Conservation (phyloP, 352 stramenopile genomes). For the Globisporangium acanthophoron region DNA sequence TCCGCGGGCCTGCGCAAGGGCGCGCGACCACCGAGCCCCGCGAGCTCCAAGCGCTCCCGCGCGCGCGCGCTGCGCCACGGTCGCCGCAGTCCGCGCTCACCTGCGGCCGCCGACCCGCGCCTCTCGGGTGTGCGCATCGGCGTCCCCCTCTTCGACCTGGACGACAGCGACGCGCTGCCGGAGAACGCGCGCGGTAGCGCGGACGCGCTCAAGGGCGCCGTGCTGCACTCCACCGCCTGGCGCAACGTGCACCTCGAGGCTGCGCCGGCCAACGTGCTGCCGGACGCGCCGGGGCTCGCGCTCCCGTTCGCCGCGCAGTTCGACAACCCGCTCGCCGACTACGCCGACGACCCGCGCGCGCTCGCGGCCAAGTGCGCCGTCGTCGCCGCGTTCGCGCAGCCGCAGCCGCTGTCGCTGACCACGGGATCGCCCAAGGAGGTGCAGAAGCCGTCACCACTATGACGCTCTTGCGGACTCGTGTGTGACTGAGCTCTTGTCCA, state of each 20-base stretch:
- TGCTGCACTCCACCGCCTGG: slow-evolving; percentile 64
- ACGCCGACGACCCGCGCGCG: slow-evolving; percentile 16
- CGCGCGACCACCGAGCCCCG: slow-evolving; percentile 22
- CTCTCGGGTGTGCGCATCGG: slow-evolving; percentile 14
- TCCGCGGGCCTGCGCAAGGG: slow-evolving; percentile 33
- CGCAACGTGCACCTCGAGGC: slow-evolving; percentile 31
- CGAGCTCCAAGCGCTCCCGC: slow-evolving; percentile 37
- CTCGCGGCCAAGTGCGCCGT: slow-evolving; percentile 28
- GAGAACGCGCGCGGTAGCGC: slow-evolving; percentile 25
- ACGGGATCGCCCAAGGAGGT: slow-evolving; percentile 19
- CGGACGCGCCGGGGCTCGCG: slow-evolving; percentile 14
- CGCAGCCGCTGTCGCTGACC: slow-evolving; percentile 18
- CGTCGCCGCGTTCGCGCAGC: slow-evolving; percentile 11
- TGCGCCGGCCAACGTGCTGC: slow-evolving; percentile 39
- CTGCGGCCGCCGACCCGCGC: slow-evolving; percentile 25
- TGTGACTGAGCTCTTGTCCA: too few relatives aligned
- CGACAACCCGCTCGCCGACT: slow-evolving; percentile 36
- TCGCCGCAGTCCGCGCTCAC: slow-evolving; percentile 40
- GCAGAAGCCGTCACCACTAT: too few relatives aligned
- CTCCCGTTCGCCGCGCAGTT: slow-evolving; percentile 30
- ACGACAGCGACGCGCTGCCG: slow-evolving; percentile 9
- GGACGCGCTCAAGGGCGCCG: slow-evolving; percentile 35
- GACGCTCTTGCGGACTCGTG: too few relatives aligned
- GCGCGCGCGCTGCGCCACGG: slow-evolving; percentile 42
- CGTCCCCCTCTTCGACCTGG: slow-evolving; percentile 20